Evolutionary conservation across 106 monocot species (phyloP).

Genomic region (Dioscorea alata): DNA sequence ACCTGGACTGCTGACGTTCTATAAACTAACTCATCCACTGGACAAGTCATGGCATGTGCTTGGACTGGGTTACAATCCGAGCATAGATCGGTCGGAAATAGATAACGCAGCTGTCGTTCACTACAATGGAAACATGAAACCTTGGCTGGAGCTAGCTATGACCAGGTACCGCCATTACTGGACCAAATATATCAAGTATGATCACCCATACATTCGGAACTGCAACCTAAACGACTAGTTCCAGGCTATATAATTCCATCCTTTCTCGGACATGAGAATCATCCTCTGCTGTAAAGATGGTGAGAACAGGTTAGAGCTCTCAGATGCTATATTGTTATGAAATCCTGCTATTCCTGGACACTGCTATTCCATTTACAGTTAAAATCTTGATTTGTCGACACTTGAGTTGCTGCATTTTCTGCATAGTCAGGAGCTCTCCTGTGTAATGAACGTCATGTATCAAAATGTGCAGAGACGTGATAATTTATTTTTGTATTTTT

Average conservation of each 20-base stretch:
- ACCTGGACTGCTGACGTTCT: conserved; percentile 36
- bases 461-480: too few relatives aligned
- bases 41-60: conserved; percentile 53
- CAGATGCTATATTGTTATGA: too few relatives aligned
- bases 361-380: too few relatives aligned
- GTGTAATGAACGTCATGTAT: too few relatives aligned
- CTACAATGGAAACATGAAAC: conserved; percentile 48
- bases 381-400: too few relatives aligned
- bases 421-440: too few relatives aligned
- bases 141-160: conserved; percentile 42
- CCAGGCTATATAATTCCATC: not conserved
- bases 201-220: conserved; percentile 18
- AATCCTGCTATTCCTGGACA: too few relatives aligned
- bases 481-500: too few relatives aligned
- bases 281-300: not conserved
- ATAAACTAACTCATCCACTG: conserved; percentile 27
- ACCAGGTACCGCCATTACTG: conserved; percentile 34
- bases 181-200: conserved; percentile 38
- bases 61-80: conserved; percentile 39
- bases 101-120: conserved; percentile 40
- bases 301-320: not conserved
- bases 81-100: conserved; percentile 36
- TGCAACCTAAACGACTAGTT: conserved; percentile 21
- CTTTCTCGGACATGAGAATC: not conserved
- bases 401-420: too few relatives aligned